A percentile compares a stretch with the other conserved stretches of the same genome.
phyloP scores from a whole-genome alignment of 495 filamentous ascomycete species.

The Talaromyces borbonicus region DNA sequence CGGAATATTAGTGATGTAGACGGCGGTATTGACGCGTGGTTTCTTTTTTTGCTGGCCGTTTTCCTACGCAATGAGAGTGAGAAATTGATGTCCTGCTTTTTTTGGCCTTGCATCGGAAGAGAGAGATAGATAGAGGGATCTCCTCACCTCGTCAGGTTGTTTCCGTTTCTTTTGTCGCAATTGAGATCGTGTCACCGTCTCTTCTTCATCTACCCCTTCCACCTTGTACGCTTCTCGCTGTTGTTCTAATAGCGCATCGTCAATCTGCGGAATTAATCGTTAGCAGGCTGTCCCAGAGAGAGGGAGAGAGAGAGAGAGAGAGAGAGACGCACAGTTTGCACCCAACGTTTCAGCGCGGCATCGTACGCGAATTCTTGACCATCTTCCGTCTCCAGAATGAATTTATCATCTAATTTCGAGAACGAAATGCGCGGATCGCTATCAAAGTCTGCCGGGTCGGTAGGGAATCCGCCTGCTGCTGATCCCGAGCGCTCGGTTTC shows the following conservation, averaged over 20 bases:
- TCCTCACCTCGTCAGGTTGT: conserved; percentile 50
- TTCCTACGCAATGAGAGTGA: conserved; percentile 13
- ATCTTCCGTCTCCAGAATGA: conserved; percentile 74
- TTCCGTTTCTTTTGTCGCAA: conserved; percentile 67
- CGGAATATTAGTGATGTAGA: conserved; percentile 84
- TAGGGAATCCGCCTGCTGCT: conserved; percentile 46
- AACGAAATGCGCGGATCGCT: conserved; percentile 77
- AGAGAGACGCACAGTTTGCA: conserved; percentile 49
- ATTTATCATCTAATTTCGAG: conserved; percentile 69
- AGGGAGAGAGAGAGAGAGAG: too few species aligned
- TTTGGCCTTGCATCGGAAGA: too few species aligned
- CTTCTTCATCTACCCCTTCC: conserved; percentile 53
- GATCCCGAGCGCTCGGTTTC: conserved; percentile 6
- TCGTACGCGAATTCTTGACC: conserved; percentile 81
- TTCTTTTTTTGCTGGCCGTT: conserved; percentile 47
- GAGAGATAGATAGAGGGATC: conserved; percentile 5
- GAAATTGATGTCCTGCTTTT: not conserved
- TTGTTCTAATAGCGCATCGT: conserved; percentile 68
- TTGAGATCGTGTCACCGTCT: conserved; percentile 40
- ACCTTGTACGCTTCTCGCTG: conserved; percentile 70
- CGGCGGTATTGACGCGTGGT: conserved; percentile 71
- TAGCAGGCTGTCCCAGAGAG: not conserved
- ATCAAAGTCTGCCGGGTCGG: conserved; percentile 64
- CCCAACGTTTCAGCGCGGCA: conserved; percentile 63
- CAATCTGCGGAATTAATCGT: conserved; percentile 38